Evolutionary conservation across 345 rosid species (phyloP).

Genomic region (Reutealis trisperma): DNA sequence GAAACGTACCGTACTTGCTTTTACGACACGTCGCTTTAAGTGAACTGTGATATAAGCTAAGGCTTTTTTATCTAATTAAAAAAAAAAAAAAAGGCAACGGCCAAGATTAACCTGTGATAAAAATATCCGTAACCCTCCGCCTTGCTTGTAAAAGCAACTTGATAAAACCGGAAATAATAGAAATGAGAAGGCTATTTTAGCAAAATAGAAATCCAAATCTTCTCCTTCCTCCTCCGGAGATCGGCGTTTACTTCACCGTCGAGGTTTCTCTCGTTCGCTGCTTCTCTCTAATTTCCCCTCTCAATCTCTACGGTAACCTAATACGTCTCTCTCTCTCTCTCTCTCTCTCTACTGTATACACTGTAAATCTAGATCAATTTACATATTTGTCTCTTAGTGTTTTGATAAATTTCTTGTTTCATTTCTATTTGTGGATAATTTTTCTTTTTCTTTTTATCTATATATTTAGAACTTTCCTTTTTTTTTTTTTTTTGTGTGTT

Average conservation of each 20-base stretch:
- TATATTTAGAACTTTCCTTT: neutral
- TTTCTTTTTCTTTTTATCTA: neutral
- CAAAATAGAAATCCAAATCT: constrained; percentile 1
- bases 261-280: neutral
- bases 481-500: neutral
- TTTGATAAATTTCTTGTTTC: neutral
- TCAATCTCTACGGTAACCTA: neutral
- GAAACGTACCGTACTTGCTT: neutral
- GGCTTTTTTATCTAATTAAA: no score
- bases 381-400: neutral
- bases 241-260: neutral
- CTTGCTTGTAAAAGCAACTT: neutral
- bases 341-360: no score
- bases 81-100: neutral
- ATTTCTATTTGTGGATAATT: neutral
- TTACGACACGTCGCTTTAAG: no score
- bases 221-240: neutral
- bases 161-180: neutral
- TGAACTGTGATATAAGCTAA: neutral
- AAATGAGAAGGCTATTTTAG: neutral
- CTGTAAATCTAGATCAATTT: neutral
- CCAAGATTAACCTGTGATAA: neutral
- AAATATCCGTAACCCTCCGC: neutral
- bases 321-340: neutral
- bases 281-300: neutral